Evolutionary conservation across 257 asterid genomes (phyloP).

Genomic region (Handroanthus guayacan): DNA sequence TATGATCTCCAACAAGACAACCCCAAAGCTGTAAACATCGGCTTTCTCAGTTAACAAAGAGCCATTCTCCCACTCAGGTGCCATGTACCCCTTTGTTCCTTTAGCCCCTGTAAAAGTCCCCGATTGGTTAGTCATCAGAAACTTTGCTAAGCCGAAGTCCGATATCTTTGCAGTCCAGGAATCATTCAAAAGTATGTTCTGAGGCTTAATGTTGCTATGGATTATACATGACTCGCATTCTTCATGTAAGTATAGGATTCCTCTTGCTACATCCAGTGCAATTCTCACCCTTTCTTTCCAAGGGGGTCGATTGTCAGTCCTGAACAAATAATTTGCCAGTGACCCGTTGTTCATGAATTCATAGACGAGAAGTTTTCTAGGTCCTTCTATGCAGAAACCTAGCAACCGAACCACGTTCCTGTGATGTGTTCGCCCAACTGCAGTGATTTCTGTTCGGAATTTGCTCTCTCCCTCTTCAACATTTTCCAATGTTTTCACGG

Average conservation of each 20-base stretch:
- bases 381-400: neutral
- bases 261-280: neutral
- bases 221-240: neutral
- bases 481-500: neutral
- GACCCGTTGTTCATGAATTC: conserved; percentile 1
- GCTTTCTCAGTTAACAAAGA: too few relatives aligned
- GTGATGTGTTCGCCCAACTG: neutral
- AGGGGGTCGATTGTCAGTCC: neutral
- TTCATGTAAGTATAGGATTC: neutral
- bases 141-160: too few relatives aligned
- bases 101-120: too few relatives aligned
- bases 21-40: too few relatives aligned
- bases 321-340: neutral
- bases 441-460: neutral
- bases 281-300: neutral
- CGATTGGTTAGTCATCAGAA: too few relatives aligned
- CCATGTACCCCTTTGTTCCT: too few relatives aligned
- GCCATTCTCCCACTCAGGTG: too few relatives aligned
- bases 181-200: neutral
- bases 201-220: neutral
- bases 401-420: neutral
- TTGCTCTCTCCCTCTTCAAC: neutral
- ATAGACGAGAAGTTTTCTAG: neutral
- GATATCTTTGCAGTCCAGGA: too few relatives aligned
- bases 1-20: too few relatives aligned